Evolutionary conservation across 2,329 filamentous ascomycete genomes (phyloP).

Genomic region (Trichothecium sympodiale): DNA sequence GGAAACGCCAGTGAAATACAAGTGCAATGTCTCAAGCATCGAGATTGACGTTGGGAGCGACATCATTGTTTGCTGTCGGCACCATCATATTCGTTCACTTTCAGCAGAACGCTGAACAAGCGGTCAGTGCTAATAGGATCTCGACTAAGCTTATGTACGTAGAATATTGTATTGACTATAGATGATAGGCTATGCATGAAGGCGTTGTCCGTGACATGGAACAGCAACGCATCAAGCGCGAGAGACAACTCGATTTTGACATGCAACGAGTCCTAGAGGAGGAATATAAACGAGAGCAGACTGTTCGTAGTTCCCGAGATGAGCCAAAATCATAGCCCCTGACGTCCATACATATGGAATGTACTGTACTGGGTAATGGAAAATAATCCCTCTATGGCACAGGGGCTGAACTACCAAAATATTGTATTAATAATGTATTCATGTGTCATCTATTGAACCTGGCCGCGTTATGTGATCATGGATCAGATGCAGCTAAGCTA

Average conservation of each 20-base stretch:
- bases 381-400: too few species aligned
- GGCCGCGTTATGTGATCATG: too few species aligned
- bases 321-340: slow-evolving; percentile 9
- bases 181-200: slow-evolving; percentile 75
- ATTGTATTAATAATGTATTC: too few species aligned
- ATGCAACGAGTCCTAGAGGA: slow-evolving; percentile 76
- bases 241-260: slow-evolving; percentile 90
- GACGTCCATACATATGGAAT: too few species aligned
- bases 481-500: too few species aligned
- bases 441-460: too few species aligned
- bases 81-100: slow-evolving; percentile 85
- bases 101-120: slow-evolving; percentile 73
- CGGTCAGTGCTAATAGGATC: slow-evolving; percentile 40
- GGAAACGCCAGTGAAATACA: too few species aligned
- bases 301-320: slow-evolving; percentile 41
- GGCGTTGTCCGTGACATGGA: slow-evolving; percentile 93
- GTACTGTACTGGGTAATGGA: too few species aligned
- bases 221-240: slow-evolving; percentile 78
- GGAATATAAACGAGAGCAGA: slow-evolving; percentile 84
- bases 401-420: too few species aligned
- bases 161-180: slow-evolving; percentile 5
- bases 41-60: slow-evolving; percentile 72
- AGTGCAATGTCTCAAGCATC: slow-evolving; percentile 80
- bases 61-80: slow-evolving; percentile 61
- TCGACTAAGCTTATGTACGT: not conserved